Evolutionary conservation across 805 yeast species (phyloP).

Genomic region (Priceomyces haplophilus): DNA sequence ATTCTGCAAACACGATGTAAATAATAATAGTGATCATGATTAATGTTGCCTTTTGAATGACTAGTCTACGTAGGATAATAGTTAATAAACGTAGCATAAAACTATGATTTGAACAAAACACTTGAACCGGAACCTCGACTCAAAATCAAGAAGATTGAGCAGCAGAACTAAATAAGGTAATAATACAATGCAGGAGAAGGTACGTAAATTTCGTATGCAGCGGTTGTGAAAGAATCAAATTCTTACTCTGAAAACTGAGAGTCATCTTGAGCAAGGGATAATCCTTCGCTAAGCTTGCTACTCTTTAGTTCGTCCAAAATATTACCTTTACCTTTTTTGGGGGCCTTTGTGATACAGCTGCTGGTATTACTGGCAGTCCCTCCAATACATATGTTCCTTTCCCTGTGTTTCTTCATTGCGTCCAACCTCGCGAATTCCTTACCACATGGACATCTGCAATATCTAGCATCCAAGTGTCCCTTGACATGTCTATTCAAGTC

Average conservation of each 20-base stretch:
- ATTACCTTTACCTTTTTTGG: constrained; percentile 8
- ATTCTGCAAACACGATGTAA: neutral
- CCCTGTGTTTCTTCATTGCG: constrained; percentile 78
- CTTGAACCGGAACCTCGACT: neutral
- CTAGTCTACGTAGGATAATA: neutral
- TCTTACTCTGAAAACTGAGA: neutral
- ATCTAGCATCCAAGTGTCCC: constrained; percentile 74
- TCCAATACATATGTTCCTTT: constrained; percentile 78
- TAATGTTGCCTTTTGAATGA: too few species aligned
- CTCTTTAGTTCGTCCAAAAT: constrained; percentile 12
- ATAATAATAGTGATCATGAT: too few species aligned
- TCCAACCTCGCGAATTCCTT: constrained; percentile 88
- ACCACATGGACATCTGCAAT: constrained; percentile 82
- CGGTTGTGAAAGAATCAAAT: neutral
- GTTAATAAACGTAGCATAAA: neutral
- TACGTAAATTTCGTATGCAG: neutral
- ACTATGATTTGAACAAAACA: neutral
- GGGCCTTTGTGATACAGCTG: constrained; percentile 24
- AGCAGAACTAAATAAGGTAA: neutral
- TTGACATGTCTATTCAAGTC: constrained; percentile 88
- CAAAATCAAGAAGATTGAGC: too few species aligned
- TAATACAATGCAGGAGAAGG: neutral
- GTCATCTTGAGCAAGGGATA: constrained; percentile 2
- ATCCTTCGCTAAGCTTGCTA: constrained; percentile 10
- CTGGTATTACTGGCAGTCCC: constrained; percentile 41